Conservation (phyloP, 805 yeast species). For the Yarrowia yakushimensis region DNA sequence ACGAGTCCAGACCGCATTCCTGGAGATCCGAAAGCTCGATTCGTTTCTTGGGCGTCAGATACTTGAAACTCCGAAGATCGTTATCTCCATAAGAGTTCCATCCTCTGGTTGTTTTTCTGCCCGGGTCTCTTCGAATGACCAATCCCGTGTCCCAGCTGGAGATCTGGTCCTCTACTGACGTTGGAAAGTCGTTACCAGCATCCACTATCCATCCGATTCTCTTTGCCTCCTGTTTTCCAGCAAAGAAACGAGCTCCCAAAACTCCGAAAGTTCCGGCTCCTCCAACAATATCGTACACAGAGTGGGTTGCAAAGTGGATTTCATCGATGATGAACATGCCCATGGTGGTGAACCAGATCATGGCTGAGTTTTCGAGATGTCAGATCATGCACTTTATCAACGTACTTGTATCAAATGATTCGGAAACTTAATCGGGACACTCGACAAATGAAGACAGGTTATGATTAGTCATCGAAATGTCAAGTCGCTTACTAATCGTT, state of each 20-base stretch:
- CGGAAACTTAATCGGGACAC: no score
- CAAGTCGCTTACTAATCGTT: no score
- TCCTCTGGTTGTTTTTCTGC: slow-evolving; percentile 73
- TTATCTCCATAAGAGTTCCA: slow-evolving; percentile 67
- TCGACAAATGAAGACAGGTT: no score
- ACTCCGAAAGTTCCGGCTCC: slow-evolving; percentile 88
- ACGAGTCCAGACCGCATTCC: slow-evolving; percentile 26
- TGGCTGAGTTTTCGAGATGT: neutral
- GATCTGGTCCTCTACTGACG: slow-evolving; percentile 44
- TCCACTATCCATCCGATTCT: slow-evolving; percentile 70
- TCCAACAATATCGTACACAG: slow-evolving; percentile 59
- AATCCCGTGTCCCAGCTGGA: slow-evolving; percentile 61
- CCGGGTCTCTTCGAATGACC: slow-evolving; percentile 48
- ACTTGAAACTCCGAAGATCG: slow-evolving; percentile 60
- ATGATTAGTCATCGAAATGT: no score
- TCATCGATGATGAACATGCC: slow-evolving; percentile 93
- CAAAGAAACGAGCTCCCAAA: slow-evolving; percentile 62
- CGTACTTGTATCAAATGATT: neutral
- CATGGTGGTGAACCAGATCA: slow-evolving; percentile 51
- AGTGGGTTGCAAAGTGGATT: slow-evolving; percentile 50
- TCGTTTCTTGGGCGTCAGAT: slow-evolving; percentile 57
- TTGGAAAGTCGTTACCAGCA: slow-evolving; percentile 75
- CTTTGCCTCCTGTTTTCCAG: slow-evolving; percentile 40
- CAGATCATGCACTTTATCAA: neutral
- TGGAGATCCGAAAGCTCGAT: slow-evolving; percentile 56